Conservation (phyloP, 768 basidiomycete species). For the Boletus sensibilis region DNA sequence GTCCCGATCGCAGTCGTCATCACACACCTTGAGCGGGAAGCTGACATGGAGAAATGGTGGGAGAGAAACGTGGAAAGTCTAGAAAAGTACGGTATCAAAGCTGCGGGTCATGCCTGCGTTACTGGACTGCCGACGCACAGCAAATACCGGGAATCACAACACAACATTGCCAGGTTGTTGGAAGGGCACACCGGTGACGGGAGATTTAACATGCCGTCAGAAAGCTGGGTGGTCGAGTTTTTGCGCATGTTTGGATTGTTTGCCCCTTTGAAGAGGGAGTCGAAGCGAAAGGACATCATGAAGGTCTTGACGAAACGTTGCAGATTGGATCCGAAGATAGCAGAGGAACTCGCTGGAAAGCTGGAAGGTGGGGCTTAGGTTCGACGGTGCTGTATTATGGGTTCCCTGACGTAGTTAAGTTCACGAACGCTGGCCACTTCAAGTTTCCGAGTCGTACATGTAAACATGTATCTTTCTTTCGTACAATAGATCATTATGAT, state of each 20-base stretch:
- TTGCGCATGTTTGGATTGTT: slow-evolving; percentile 26
- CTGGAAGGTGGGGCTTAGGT: slow-evolving; percentile 7
- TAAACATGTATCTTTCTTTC: slow-evolving; percentile 1
- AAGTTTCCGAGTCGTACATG: slow-evolving; percentile 6
- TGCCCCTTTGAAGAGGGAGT: slow-evolving; percentile 20
- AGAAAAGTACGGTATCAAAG: slow-evolving; percentile 25
- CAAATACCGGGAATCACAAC: slow-evolving; percentile 28
- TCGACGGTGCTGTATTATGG: neutral
- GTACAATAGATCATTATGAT: neutral
- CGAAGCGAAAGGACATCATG: slow-evolving; percentile 23
- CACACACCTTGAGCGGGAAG: slow-evolving; percentile 41
- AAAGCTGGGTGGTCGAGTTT: slow-evolving; percentile 26
- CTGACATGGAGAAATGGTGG: slow-evolving; percentile 38
- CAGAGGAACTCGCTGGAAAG: slow-evolving; percentile 21
- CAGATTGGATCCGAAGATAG: slow-evolving; percentile 18
- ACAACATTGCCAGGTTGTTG: slow-evolving; percentile 19
- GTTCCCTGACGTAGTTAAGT: neutral
- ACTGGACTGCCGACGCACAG: slow-evolving; percentile 31
- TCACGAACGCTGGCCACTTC: neutral
- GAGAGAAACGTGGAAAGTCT: slow-evolving; percentile 25
- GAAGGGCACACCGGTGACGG: slow-evolving; percentile 8
- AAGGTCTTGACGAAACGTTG: slow-evolving; percentile 33
- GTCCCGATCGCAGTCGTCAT: slow-evolving; percentile 36
- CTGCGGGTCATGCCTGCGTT: slow-evolving; percentile 36
- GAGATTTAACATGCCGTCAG: slow-evolving; percentile 28